Base-by-base conservation (phyloP, 169 alveolate species). In the Condylostoma magnum region DNA sequence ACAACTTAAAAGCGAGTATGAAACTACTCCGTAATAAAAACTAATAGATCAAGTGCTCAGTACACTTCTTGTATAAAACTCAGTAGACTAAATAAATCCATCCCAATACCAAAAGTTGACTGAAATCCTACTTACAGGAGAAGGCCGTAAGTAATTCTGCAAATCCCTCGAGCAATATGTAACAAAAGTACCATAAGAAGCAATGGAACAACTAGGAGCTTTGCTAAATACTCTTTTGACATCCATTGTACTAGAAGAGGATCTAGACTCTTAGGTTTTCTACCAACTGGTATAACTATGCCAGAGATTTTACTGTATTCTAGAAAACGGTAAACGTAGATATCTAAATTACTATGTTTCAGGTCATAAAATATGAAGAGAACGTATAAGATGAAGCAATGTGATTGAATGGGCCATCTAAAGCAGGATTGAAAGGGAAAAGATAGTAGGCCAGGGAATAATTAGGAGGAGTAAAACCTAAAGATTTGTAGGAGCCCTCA, bases 301-400 rank as follows among this genome's bases (percentile, higher is more conserved):
- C 46, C 54, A 63, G 4, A 57, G n/a, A 20, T 63, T 38, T 63
- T 63, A 63, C 31, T 27, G 58, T 20, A 57, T 43, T 43, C 58
- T 43, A 30, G 63, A 38, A 38, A 28, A 3, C 10, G 60, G 60
- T 10, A 63, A 63, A n/a, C 30, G 73, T n/a, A 63, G 30, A 41
- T 63, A 63, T 44, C 33, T 63, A 20, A 20, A 54, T 18, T 57
- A 63, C 2, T 63, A 43, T 25, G 15, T 63, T 6, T 28, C 25
- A 2, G 20, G 25, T 2, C 73, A 63, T 44, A 22, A 20, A 2
- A 63, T 63, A 28, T 63, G 71, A 55, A 51, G 69, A 63, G 73
- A 63, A 18, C 34, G 27, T 12, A 44, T 6, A 12, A 0, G 73
- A 22, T 63, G 73, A 57, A 22, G 22, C 0, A 33, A 63, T 20